Evolutionary conservation across 176 grass and related monocot species (phyloP).

Genomic region (Avena atlantica): DNA sequence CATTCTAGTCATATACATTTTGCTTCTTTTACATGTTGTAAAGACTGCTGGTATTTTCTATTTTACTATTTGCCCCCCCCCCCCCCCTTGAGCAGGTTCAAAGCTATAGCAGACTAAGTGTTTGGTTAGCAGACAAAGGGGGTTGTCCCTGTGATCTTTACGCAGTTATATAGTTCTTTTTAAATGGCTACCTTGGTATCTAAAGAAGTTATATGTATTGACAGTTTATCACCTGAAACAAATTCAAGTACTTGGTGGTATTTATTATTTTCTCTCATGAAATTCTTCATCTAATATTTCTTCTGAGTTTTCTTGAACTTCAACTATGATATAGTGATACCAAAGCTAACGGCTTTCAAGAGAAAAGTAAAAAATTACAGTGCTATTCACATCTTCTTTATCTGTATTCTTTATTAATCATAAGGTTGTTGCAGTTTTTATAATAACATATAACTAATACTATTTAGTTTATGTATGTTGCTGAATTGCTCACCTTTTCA

Average conservation of each 20-base stretch:
- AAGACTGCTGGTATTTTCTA: no score
- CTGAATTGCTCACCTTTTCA: no score
- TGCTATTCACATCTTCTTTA: neutral
- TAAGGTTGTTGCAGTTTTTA: neutral
- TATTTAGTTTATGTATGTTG: no score
- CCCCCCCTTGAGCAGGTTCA: no score
- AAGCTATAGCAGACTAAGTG: no score
- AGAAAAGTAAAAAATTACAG: slow-evolving; percentile 2
- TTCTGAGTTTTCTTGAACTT: neutral
- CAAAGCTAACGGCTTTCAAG: neutral
- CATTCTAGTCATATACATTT: neutral
- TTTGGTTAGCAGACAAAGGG: no score
- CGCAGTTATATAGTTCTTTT: no score
- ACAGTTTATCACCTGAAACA: neutral
- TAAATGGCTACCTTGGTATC: neutral
- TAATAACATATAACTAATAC: no score
- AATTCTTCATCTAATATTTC: neutral
- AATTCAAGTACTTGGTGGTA: neutral
- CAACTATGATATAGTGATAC: neutral
- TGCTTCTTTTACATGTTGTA: no score
- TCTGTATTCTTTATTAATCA: neutral
- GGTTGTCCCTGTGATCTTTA: no score
- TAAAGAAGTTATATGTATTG: neutral
- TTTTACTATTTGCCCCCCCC: no score
- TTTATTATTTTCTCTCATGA: neutral